Conservation (phyloP, 1,139 yeast species). For the Protomyces gravidus region DNA sequence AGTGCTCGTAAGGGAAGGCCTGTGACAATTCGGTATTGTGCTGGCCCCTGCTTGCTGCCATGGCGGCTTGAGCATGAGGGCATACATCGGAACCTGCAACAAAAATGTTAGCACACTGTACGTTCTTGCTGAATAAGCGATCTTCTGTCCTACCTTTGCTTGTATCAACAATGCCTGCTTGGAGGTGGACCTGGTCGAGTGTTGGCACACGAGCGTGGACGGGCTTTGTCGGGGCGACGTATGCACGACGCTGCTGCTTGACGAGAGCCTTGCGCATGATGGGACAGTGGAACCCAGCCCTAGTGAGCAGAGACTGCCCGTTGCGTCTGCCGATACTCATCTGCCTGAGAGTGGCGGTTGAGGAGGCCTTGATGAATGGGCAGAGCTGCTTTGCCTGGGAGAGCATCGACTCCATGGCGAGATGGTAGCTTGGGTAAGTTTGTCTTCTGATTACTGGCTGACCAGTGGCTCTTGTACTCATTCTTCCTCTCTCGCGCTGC, state of each 20-base stretch:
- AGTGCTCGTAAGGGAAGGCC: constrained; percentile 61
- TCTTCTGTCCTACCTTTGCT: constrained; percentile 33
- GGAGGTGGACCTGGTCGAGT: constrained; percentile 40
- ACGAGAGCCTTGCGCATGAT: constrained; percentile 76
- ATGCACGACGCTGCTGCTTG: constrained; percentile 42
- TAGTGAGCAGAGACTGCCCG: constrained; percentile 47
- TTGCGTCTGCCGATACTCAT: constrained; percentile 46
- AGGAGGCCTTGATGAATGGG: constrained; percentile 69
- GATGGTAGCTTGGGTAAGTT: background rate
- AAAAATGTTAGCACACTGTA: constrained; percentile 12
- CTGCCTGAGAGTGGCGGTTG: constrained; percentile 57
- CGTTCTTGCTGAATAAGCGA: background rate
- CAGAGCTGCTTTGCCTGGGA: constrained; percentile 75
- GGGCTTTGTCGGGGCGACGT: constrained; percentile 57
- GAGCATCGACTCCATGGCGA: constrained; percentile 68
- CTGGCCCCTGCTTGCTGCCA: constrained; percentile 14
- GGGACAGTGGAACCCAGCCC: constrained; percentile 75
- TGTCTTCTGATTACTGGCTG: background rate
- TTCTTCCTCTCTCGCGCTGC: too few species aligned
- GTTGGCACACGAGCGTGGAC: constrained; percentile 38
- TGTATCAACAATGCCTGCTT: constrained; percentile 39
- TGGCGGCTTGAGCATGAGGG: constrained; percentile 26
- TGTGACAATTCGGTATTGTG: constrained; percentile 29
- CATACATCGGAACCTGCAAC: constrained; percentile 16
- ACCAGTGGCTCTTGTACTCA: background rate